Evolutionary conservation across 148 eudicot genomes (phyloP).

Genomic region (Nepenthes gracilis): DNA sequence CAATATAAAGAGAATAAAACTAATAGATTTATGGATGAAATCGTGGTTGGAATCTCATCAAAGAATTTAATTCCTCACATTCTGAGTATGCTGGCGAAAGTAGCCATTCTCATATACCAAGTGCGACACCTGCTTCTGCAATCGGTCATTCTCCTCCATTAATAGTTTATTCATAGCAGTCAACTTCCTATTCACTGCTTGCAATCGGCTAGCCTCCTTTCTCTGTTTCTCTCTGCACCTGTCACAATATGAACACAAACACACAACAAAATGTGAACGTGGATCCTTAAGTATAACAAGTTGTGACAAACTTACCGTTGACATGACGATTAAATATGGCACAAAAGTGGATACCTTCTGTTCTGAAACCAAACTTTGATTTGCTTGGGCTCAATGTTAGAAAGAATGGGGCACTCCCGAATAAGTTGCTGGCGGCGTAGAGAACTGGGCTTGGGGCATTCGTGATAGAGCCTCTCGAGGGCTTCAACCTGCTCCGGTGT

Average conservation of each 20-base stretch:
- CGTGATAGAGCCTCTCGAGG: slow-evolving; percentile 92
- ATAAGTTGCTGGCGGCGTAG: slow-evolving; percentile 92
- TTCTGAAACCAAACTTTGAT: slow-evolving; percentile 99
- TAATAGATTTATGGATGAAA: background rate
- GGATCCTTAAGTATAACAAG: background rate
- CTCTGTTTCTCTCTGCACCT: slow-evolving; percentile 98
- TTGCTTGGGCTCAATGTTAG: slow-evolving; percentile 84
- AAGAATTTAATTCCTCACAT: slow-evolving; percentile 27
- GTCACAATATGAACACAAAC: slow-evolving; percentile 4
- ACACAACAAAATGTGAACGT: background rate
- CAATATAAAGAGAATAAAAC: background rate
- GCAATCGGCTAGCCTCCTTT: slow-evolving; percentile 86
- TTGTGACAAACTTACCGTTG: background rate
- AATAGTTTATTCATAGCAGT: slow-evolving; percentile 97
- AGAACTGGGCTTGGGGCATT: slow-evolving; percentile 92
- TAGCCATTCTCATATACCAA: slow-evolving; percentile 91
- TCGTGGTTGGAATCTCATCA: background rate
- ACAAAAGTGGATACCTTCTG: slow-evolving; percentile 41
- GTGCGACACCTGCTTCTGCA: slow-evolving; percentile 91
- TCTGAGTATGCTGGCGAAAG: slow-evolving; percentile 79
- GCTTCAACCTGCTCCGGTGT: slow-evolving; percentile 99
- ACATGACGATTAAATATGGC: background rate
- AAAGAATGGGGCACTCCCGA: slow-evolving; percentile 81
- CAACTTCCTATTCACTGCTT: slow-evolving; percentile 89
- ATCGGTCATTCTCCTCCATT: slow-evolving; percentile 96